phyloP scores from a whole-genome alignment of 75 land plant genomes.

The Picea glauca region DNA sequence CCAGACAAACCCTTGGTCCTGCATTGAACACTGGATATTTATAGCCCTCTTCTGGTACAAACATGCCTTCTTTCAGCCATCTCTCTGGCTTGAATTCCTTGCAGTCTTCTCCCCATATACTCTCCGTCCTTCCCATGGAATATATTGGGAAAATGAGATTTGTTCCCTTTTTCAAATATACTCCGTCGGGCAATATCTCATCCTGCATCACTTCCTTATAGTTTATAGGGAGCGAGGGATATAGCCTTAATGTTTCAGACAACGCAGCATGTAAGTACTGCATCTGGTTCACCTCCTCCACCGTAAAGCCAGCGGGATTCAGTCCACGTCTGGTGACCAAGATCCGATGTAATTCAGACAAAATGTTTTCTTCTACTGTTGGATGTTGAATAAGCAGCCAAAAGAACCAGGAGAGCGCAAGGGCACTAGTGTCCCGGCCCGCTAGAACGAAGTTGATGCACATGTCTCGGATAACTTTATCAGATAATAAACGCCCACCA shows the following conservation, averaged over 20 bases:
- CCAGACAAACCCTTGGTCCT: conserved; percentile 54
- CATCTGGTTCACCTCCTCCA: conserved; percentile 46
- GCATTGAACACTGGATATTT: conserved; percentile 55
- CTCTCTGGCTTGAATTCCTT: conserved; percentile 46
- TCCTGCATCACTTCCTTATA: conserved; percentile 42
- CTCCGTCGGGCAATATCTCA: conserved; percentile 51
- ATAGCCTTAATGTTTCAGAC: conserved; percentile 51
- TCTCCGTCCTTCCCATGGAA: conserved; percentile 61
- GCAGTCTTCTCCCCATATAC: conserved; percentile 57
- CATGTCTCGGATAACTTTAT: conserved; percentile 63
- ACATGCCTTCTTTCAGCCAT: conserved; percentile 38
- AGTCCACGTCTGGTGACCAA: conserved; percentile 6
- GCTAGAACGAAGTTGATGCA: conserved; percentile 85
- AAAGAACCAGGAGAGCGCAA: conserved; percentile 81
- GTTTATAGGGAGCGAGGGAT: conserved; percentile 50
- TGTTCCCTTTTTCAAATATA: conserved; percentile 33
- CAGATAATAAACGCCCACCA: conserved; percentile 42
- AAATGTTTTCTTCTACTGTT: conserved; percentile 46
- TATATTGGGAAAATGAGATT: conserved; percentile 37
- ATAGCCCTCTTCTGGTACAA: conserved; percentile 32
- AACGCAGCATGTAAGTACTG: conserved; percentile 53
- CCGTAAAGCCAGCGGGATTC: neutral
- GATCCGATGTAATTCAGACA: conserved; percentile 37
- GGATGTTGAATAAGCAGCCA: conserved; percentile 65
- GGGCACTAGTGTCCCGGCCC: conserved; percentile 76